Percentiles rank a stretch among this genome's conserved stretches.
Conservation (phyloP, 2,329 filamentous ascomycete species). For the Trichophaea hybrida region DNA sequence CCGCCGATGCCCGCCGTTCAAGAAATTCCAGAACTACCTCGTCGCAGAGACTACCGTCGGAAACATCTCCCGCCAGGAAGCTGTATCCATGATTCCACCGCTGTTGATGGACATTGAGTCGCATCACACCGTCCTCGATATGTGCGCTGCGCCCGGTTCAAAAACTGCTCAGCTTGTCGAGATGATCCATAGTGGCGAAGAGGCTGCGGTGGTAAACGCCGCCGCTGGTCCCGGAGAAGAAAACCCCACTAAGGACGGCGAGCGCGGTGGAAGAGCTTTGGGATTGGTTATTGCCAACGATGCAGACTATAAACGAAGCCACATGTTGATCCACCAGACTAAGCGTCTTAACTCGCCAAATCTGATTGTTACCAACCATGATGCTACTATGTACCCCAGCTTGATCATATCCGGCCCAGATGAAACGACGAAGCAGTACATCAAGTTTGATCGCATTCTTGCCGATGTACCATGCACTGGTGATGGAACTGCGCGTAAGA, state of each 20-base stretch:
- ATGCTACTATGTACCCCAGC: slow-evolving; percentile 87
- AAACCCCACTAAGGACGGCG: slow-evolving; percentile 30
- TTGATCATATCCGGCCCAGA: slow-evolving; percentile 60
- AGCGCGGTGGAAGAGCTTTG: slow-evolving; percentile 58
- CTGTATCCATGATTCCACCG: slow-evolving; percentile 97
- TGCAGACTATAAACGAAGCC: slow-evolving; percentile 86
- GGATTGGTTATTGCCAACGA: slow-evolving; percentile 92
- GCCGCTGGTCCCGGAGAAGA: slow-evolving; percentile 11
- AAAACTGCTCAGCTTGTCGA: slow-evolving; percentile 93
- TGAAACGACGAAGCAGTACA: slow-evolving; percentile 49
- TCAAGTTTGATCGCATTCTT: slow-evolving; percentile 93
- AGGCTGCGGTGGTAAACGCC: slow-evolving; percentile 50
- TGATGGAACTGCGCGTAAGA: slow-evolving; percentile 88
- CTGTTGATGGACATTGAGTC: slow-evolving; percentile 81
- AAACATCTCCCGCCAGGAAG: slow-evolving; percentile 93
- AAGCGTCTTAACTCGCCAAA: slow-evolving; percentile 95
- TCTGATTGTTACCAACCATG: slow-evolving; percentile 92
- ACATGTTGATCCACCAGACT: slow-evolving; percentile 95
- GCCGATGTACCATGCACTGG: slow-evolving; percentile 95
- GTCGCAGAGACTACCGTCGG: slow-evolving; percentile 94
- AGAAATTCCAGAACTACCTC: slow-evolving; percentile 91
- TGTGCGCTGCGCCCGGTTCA: slow-evolving; percentile 93
- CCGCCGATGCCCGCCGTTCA: slow-evolving; percentile 83
- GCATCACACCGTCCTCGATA: slow-evolving; percentile 83
- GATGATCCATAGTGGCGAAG: slow-evolving; percentile 84